Evolutionary conservation across 129 eudicot genomes (phyloP), one percentile per base, ranked within the genome.

Genomic region (Flaveria robusta): DNA sequence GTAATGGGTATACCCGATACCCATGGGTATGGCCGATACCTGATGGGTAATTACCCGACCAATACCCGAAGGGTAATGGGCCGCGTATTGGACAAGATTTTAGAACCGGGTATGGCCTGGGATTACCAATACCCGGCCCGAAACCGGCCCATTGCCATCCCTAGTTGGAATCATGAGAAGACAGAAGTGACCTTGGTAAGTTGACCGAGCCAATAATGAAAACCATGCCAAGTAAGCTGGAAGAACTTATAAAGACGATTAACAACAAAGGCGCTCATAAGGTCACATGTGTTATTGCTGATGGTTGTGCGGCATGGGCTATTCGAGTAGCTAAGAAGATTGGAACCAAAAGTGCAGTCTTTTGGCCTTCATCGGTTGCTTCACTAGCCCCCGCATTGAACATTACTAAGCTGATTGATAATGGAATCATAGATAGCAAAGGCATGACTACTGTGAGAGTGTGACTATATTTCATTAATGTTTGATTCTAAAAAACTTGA

Each of bases 201-300:
- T 55, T 83, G 67, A 24, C 79, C 1, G 59, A 66, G n/a, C 46
- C 78, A 16, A 65, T 65, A 39, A 54, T 23, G n/a, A 37, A 46
- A 70, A 67, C 54, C 34, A 83, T 83, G 87, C 79, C 87, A 0
- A 72, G 68, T 54, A 71, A 83, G 68, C 79, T 83, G 4, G 68
- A 70, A 63, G 54, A 70, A 66, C 87, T 83, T 45, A 75, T 83
- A 49, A 50, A 79, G 15, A 46, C 62, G 63, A 72, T 88, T 27
- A 79, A 88, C 55, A 54, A 34, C 29, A 7, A 63, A 24, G 67
- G 63, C 2, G 13, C 50, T 0, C 77, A 69, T 59, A 50, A 76
- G 55, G 58, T 88, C 12, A 60, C 79, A 1, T 88, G 87, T 29
- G 46, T 88, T 19, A 56, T 88, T 55, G 84, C 88, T 56, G 93